Conservation (phyloP, 73 alveolate genomes). For the Effrenium voratum region DNA sequence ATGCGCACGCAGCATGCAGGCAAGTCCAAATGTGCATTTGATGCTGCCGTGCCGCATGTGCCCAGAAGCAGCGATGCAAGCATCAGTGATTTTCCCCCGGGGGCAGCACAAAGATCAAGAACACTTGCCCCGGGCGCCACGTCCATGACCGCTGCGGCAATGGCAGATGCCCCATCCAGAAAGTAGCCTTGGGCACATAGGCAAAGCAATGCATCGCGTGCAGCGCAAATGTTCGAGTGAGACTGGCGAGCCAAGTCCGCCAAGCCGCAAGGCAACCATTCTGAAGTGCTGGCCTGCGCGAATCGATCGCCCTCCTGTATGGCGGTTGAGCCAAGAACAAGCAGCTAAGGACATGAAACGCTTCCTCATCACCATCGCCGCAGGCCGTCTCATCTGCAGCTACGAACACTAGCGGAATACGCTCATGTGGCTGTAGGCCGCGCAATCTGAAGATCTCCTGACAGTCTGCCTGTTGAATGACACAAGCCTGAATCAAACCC, state of each 20-base stretch:
- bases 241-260: too few relatives aligned
- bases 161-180: slow-evolving; percentile 53
- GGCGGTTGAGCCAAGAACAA: too few relatives aligned
- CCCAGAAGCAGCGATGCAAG: slow-evolving; percentile 29
- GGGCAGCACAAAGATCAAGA: slow-evolving; percentile 75
- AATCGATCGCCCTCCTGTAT: too few relatives aligned
- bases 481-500: not conserved
- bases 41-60: not conserved
- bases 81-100: slow-evolving; percentile 68
- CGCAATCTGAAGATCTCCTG: not conserved
- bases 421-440: slow-evolving; percentile 19
- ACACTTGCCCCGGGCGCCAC: slow-evolving; percentile 34
- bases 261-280: too few relatives aligned
- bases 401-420: not conserved
- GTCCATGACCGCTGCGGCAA: slow-evolving; percentile 42
- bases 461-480: not conserved
- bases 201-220: not conserved
- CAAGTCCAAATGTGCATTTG: not conserved
- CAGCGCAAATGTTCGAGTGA: too few relatives aligned
- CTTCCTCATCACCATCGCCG: not conserved
- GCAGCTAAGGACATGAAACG: slow-evolving; percentile 2
- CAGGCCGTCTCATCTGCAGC: not conserved
- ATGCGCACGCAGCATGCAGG: not conserved
- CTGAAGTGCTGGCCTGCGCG: too few relatives aligned
- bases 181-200: not conserved